phyloP scores from a whole-genome alignment of 2,329 filamentous ascomycete genomes.

The Talaromyces sp. region DNA sequence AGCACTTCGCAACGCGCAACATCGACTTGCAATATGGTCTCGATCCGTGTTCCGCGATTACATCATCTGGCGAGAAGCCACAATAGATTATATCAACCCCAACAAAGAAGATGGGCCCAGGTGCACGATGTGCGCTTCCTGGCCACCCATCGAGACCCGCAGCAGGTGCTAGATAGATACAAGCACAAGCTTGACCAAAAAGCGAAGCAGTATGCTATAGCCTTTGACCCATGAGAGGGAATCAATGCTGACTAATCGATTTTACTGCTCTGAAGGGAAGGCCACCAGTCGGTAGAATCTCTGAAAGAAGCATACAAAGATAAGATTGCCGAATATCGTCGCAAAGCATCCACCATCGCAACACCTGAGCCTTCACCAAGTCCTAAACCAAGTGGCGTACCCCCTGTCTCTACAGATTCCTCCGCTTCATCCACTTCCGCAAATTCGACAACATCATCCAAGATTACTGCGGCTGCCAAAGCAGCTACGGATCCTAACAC shows the following conservation, averaged over 20 bases:
- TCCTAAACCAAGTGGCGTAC: neutral
- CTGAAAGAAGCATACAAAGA: conserved; percentile 81
- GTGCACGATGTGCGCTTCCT: conserved; percentile 91
- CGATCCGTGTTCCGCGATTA: conserved; percentile 48
- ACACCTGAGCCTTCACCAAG: conserved; percentile 39
- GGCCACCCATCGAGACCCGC: conserved; percentile 67
- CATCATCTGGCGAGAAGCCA: conserved; percentile 44
- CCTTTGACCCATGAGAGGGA: neutral
- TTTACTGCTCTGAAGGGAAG: conserved; percentile 46
- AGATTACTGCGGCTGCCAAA: conserved; percentile 33
- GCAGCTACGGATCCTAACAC: conserved; percentile 38
- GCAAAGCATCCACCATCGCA: conserved; percentile 59
- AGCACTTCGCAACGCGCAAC: neutral
- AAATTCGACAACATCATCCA: conserved; percentile 18
- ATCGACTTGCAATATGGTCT: conserved; percentile 44
- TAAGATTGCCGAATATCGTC: conserved; percentile 71
- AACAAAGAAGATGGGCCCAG: conserved; percentile 81
- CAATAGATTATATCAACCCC: conserved; percentile 29
- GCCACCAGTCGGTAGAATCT: conserved; percentile 57
- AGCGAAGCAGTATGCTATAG: conserved; percentile 60
- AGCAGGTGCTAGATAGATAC: conserved; percentile 76
- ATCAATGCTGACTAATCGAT: neutral
- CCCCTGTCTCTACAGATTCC: neutral
- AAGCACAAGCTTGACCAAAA: conserved; percentile 78
- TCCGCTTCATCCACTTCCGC: conserved; percentile 14